A percentile compares a stretch with the other conserved stretches of the same genome.
phyloP scores from a whole-genome alignment of 495 filamentous ascomycete genomes.

The Parathielavia appendiculata region DNA sequence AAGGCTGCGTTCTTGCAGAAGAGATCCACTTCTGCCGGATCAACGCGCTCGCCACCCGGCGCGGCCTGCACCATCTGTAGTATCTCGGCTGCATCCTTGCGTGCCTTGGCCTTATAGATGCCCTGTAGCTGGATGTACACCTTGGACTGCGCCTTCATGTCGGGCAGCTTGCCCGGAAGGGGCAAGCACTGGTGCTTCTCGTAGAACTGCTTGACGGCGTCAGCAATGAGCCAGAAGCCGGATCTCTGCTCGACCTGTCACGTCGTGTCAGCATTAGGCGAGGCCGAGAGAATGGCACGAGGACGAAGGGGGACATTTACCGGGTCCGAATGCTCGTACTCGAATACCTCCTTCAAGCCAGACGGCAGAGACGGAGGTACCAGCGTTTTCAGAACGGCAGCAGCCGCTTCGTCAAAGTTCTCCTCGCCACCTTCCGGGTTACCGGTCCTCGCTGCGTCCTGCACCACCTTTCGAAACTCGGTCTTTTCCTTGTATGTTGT shows the following conservation, averaged over 20 bases:
- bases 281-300: background rate
- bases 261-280: constrained; percentile 17
- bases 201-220: constrained; percentile 74
- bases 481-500: constrained; percentile 79
- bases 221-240: constrained; percentile 85
- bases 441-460: constrained; percentile 59
- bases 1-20: constrained; percentile 96
- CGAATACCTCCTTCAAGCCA: constrained; percentile 71
- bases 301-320: constrained; percentile 30
- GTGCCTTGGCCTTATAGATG: constrained; percentile 87
- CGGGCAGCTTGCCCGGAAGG: constrained; percentile 80
- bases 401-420: constrained; percentile 91
- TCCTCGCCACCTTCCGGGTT: constrained; percentile 89
- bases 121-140: constrained; percentile 91
- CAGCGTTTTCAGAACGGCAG: constrained; percentile 80
- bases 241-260: constrained; percentile 41
- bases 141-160: constrained; percentile 95
- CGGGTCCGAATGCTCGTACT: constrained; percentile 47
- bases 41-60: constrained; percentile 50
- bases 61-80: constrained; percentile 58
- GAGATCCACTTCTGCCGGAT: constrained; percentile 74
- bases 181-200: constrained; percentile 65
- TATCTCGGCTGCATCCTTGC: constrained; percentile 73
- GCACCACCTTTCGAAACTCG: constrained; percentile 67
- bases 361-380: constrained; percentile 55